phyloP scores from a whole-genome alignment of 1,284 basidiomycete species.

The Afroboletus lepidellus region DNA sequence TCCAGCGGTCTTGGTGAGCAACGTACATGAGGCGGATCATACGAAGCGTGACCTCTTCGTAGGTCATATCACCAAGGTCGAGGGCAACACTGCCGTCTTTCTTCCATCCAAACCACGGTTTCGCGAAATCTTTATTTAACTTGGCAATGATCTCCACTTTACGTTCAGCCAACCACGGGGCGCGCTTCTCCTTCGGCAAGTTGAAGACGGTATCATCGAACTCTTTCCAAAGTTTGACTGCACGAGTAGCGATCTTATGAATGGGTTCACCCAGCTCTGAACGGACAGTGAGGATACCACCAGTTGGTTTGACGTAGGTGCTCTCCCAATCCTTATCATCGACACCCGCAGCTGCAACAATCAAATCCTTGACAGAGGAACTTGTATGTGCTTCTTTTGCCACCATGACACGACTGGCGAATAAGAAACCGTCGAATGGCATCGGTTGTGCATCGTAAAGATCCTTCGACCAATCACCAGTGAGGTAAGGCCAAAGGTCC shows the following conservation, averaged over 20 bases:
- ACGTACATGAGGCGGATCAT: slow-evolving; percentile 95
- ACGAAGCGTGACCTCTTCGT: slow-evolving; percentile 91
- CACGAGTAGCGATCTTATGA: slow-evolving; percentile 97
- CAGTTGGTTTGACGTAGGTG: slow-evolving; percentile 92
- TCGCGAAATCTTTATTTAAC: slow-evolving; percentile 94
- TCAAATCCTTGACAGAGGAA: slow-evolving; percentile 93
- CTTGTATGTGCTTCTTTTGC: slow-evolving; percentile 97
- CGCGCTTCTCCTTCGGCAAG: slow-evolving; percentile 92
- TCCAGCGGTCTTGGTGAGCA: slow-evolving; percentile 88
- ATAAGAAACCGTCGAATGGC: slow-evolving; percentile 98
- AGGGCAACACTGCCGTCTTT: slow-evolving; percentile 83
- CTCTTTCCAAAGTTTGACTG: slow-evolving; percentile 97
- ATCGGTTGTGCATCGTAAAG: slow-evolving; percentile 89
- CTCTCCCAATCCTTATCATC: slow-evolving; percentile 93
- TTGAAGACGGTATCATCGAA: slow-evolving; percentile 97
- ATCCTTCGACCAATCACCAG: slow-evolving; percentile 90
- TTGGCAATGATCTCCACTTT: slow-evolving; percentile 89
- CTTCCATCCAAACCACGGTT: slow-evolving; percentile 97
- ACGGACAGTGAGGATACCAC: slow-evolving; percentile 94
- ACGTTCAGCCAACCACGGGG: slow-evolving; percentile 83
- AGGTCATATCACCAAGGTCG: slow-evolving; percentile 96
- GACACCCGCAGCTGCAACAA: slow-evolving; percentile 92
- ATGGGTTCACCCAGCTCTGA: slow-evolving; percentile 99
- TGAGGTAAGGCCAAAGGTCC: slow-evolving; percentile 96
- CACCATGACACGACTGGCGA: slow-evolving; percentile 93